phyloP scores from a whole-genome alignment of 148 eudicot species.

The Chenopodium album region DNA sequence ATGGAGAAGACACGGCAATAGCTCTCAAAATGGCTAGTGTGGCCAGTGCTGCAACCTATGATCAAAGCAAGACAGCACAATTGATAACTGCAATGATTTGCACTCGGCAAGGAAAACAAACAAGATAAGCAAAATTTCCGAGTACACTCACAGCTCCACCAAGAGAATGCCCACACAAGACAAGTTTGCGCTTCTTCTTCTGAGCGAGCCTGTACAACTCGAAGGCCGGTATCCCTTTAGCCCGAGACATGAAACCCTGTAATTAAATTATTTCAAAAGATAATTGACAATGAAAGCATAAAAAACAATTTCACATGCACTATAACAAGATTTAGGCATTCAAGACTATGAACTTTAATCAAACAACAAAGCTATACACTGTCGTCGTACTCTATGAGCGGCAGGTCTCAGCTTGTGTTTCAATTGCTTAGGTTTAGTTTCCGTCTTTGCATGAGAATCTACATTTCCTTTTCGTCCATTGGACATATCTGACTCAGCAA shows the following conservation, averaged over 20 bases:
- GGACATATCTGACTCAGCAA: conserved; percentile 39
- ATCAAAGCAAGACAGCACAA: conserved; percentile 15
- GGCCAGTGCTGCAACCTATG: conserved; percentile 93
- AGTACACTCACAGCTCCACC: conserved; percentile 92
- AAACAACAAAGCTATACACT: conserved; percentile 7
- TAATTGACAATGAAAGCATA: neutral
- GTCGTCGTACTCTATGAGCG: conserved; percentile 78
- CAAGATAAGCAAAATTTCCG: conserved; percentile 12
- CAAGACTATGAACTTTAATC: neutral
- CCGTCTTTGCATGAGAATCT: conserved; percentile 50
- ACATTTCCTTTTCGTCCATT: conserved; percentile 38
- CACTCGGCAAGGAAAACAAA: conserved; percentile 10
- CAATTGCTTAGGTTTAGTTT: conserved; percentile 55
- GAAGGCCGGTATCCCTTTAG: conserved; percentile 97
- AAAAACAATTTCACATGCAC: neutral
- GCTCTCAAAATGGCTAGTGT: conserved; percentile 96
- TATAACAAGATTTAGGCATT: neutral
- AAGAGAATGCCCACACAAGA: conserved; percentile 97
- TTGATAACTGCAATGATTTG: neutral
- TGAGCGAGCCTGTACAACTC: conserved; percentile 96
- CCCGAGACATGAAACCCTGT: conserved; percentile 99
- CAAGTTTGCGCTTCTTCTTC: conserved; percentile 89
- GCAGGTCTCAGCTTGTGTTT: conserved; percentile 71
- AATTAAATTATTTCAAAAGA: conserved; percentile 18
- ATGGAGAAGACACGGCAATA: conserved; percentile 59